A percentile compares a stretch with the other conserved stretches of the same genome.
Evolutionary conservation across 2,329 filamentous ascomycete genomes (phyloP).

Genomic region (Delphinella strobiligena): DNA sequence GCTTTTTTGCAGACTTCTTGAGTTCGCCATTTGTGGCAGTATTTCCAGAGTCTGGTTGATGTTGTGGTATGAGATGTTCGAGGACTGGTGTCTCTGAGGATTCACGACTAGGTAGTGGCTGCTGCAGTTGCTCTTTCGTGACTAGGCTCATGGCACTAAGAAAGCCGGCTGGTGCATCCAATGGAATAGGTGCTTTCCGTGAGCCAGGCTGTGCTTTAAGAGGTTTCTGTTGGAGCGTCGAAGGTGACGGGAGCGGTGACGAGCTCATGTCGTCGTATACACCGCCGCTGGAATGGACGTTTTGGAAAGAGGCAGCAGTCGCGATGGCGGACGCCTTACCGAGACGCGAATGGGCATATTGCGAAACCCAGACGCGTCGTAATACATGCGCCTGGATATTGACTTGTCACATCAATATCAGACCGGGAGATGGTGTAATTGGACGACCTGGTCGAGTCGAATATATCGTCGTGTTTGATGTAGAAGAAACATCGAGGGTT

Average conservation of each 20-base stretch:
- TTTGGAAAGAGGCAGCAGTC: not conserved
- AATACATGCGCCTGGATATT: not conserved
- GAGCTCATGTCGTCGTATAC: slow-evolving; percentile 2
- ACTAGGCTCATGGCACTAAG: not conserved
- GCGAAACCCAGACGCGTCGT: not conserved
- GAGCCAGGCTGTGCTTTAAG: not conserved
- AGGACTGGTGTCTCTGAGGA: not conserved
- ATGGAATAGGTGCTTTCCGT: not conserved
- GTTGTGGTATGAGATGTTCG: not conserved
- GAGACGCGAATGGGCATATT: not conserved
- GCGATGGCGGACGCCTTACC: not conserved
- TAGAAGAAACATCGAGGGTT: too few relatives aligned
- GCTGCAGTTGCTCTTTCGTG: not conserved
- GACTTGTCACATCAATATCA: not conserved
- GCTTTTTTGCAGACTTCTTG: not conserved
- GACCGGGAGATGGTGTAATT: too few relatives aligned
- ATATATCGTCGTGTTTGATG: too few relatives aligned
- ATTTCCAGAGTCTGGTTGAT: not conserved
- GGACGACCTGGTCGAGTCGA: too few relatives aligned
- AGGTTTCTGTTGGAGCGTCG: not conserved
- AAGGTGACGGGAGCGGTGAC: slow-evolving; percentile 1
- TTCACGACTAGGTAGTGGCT: not conserved
- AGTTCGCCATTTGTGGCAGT: not conserved
- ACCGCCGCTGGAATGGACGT: not conserved
- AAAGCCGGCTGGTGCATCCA: not conserved